These are phyloP conservation scores for Pleurotus eryngii DNA, from an alignment of 768 basidiomycete species.

Conservation along the genomic window DNA sequence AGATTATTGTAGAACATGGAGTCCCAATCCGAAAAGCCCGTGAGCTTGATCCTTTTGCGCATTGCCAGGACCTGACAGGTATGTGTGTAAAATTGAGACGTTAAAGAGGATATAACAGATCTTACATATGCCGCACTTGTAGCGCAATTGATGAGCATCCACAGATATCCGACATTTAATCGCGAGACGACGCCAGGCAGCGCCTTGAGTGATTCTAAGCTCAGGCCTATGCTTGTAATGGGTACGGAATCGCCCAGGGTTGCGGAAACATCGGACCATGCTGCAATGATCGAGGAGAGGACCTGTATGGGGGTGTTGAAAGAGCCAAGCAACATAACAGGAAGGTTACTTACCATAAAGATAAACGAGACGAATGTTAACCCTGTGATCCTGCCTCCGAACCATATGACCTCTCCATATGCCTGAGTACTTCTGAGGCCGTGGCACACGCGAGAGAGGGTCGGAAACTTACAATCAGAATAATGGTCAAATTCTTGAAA, in stretches of 20 bases:
- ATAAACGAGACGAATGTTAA: slow-evolving; percentile 87
- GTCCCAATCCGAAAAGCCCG: slow-evolving; percentile 97
- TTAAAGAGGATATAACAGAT: slow-evolving; percentile 15
- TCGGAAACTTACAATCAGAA: slow-evolving; percentile 73
- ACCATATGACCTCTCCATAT: slow-evolving; percentile 97
- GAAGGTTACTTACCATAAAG: slow-evolving; percentile 67
- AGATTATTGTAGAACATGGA: slow-evolving; percentile 99
- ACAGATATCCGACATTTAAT: slow-evolving; percentile 83
- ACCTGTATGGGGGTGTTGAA: slow-evolving; percentile 45
- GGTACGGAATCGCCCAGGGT: slow-evolving; percentile 35
- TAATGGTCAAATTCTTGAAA: slow-evolving; percentile 99
- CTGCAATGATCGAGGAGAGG: slow-evolving; percentile 91
- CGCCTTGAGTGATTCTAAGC: slow-evolving; percentile 30
- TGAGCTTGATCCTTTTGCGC: slow-evolving; percentile 94
- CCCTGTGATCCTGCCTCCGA: slow-evolving; percentile 83
- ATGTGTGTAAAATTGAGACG: background rate
- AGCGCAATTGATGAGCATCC: slow-evolving; percentile 94
- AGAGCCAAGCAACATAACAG: background rate
- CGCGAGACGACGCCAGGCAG: slow-evolving; percentile 45
- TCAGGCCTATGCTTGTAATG: slow-evolving; percentile 28
- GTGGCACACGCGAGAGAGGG: background rate
- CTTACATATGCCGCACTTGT: slow-evolving; percentile 87
- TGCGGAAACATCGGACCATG: slow-evolving; percentile 82
- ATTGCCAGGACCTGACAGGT: slow-evolving; percentile 80
- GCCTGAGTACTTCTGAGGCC: slow-evolving; percentile 48